These are phyloP conservation scores for Geranium incanum DNA, from an alignment of 441 rosid genomes.

Conservation along the genomic window DNA sequence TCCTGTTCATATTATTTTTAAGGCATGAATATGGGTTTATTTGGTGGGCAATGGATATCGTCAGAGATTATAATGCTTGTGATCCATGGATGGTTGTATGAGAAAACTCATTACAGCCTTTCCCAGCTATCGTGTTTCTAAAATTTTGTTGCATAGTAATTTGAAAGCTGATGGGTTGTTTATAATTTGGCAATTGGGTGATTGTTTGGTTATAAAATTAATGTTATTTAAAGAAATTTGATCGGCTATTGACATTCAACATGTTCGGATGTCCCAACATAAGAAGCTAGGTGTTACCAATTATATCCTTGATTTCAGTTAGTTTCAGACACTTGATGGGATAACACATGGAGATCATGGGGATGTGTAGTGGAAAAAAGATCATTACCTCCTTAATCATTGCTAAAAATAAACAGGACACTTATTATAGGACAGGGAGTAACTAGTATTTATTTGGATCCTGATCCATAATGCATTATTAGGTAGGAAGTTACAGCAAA, in stretches of 20 bases:
- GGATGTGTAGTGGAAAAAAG: no score
- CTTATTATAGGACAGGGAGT: background rate
- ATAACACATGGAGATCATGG: background rate
- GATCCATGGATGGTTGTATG: background rate
- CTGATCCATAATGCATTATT: background rate
- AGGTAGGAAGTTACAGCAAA: background rate
- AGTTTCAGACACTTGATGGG: no score
- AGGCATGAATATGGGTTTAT: conserved; percentile 1
- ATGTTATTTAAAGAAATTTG: background rate
- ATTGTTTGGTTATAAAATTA: background rate
- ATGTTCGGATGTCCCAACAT: background rate
- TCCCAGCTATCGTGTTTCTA: background rate
- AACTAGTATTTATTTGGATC: background rate
- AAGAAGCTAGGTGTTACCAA: no score
- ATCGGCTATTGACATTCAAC: background rate
- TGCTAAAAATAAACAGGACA: background rate
- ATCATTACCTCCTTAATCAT: background rate
- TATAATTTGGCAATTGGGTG: background rate
- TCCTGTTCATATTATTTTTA: background rate
- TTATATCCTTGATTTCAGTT: no score
- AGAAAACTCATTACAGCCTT: background rate
- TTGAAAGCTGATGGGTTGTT: background rate
- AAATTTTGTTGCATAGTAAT: background rate
- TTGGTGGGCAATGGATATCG: background rate
- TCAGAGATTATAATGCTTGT: background rate